These are phyloP conservation scores for Acorus gramineus DNA, from an alignment of 106 monocot genomes.

Conservation along the genomic window DNA sequence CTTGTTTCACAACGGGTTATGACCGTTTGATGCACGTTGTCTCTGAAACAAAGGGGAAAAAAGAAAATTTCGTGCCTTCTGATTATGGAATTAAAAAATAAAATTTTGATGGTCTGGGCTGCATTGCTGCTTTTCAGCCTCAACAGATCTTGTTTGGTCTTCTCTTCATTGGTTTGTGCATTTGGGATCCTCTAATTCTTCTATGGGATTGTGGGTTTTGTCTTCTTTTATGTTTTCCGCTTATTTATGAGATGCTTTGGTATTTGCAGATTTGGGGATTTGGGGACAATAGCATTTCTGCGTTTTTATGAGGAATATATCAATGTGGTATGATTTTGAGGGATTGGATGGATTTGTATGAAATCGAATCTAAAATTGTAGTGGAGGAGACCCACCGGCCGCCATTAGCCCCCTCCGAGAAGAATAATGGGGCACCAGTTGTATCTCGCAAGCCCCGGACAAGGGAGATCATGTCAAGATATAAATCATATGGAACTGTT, in stretches of 20 bases:
- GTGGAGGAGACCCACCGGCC: constrained; percentile 25
- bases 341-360: constrained; percentile 34
- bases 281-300: background rate
- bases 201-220: no score
- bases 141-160: no score
- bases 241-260: constrained; percentile 1
- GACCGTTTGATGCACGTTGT: no score
- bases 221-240: background rate
- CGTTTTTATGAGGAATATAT: constrained; percentile 3
- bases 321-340: constrained; percentile 35
- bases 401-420: constrained; percentile 56
- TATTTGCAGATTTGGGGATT: constrained; percentile 12
- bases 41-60: no score
- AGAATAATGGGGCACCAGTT: constrained; percentile 36
- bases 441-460: constrained; percentile 23
- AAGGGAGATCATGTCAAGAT: constrained; percentile 53
- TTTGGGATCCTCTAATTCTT: no score
- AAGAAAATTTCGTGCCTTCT: no score
- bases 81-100: no score
- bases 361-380: constrained; percentile 8
- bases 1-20: no score
- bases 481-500: constrained; percentile 24
- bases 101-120: no score
- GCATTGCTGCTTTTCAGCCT: no score
- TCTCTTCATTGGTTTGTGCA: no score